These are phyloP conservation scores for Tephrocybe sp. DNA, from an alignment of 768 basidiomycete genomes.

Conservation along the genomic window DNA sequence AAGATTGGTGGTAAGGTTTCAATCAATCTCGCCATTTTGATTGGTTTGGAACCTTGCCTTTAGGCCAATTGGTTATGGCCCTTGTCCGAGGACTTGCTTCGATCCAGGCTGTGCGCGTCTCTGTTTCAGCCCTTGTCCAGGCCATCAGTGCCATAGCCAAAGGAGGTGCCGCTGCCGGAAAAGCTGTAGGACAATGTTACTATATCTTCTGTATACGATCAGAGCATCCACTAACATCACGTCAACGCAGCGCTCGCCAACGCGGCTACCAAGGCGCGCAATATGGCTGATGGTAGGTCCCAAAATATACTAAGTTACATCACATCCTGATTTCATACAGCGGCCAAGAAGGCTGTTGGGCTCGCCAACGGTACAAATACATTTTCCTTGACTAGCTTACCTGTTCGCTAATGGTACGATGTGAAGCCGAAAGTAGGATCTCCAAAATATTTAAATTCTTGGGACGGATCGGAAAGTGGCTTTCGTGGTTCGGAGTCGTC, in stretches of 20 bases:
- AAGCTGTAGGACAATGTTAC: too few species aligned
- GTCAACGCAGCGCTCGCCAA: background rate
- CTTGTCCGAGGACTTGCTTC: background rate
- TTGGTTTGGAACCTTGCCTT: background rate
- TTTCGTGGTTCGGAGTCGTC: background rate
- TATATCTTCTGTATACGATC: background rate
- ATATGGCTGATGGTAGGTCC: background rate
- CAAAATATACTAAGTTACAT: background rate
- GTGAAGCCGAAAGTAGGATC: background rate
- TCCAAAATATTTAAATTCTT: background rate
- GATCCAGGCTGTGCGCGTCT: conserved; percentile 1
- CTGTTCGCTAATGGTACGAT: too few species aligned
- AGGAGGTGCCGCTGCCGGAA: conserved; percentile 1
- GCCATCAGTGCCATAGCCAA: background rate
- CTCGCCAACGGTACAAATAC: background rate
- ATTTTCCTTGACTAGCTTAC: too few species aligned
- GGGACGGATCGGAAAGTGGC: background rate
- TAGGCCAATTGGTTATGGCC: background rate
- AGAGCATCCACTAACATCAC: background rate
- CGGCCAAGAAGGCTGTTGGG: background rate
- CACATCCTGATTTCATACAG: background rate
- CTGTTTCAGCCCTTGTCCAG: background rate
- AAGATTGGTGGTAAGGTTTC: background rate
- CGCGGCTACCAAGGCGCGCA: background rate
- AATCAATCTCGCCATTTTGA: background rate